Percentiles rank a stretch among this genome's conserved stretches.
Conservation (phyloP, 2,329 filamentous ascomycete genomes). For the Scopulariopsis brevicaulis region DNA sequence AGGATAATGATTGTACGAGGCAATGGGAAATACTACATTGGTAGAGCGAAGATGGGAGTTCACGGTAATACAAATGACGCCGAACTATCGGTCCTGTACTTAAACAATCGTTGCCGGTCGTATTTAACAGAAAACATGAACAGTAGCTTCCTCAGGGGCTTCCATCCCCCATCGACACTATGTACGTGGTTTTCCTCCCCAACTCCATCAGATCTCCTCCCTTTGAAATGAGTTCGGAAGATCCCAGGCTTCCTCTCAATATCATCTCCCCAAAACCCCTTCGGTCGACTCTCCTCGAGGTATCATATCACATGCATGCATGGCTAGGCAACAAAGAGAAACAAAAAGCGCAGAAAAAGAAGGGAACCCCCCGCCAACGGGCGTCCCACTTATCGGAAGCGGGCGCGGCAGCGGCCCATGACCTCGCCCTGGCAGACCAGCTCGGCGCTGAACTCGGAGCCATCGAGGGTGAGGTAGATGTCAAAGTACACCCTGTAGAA, state of each 20-base stretch:
- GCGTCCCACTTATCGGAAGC: slow-evolving; percentile 52
- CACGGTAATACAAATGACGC: background rate
- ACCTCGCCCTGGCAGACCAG: slow-evolving; percentile 98
- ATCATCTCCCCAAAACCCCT: background rate
- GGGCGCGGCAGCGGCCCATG: slow-evolving; percentile 90
- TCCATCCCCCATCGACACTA: background rate
- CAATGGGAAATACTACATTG: background rate
- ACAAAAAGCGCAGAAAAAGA: background rate
- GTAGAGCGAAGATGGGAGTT: background rate
- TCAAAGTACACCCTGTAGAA: slow-evolving; percentile 80
- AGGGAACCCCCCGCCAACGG: background rate
- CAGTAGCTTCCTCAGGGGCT: background rate
- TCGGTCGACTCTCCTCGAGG: background rate
- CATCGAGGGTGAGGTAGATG: slow-evolving; percentile 87
- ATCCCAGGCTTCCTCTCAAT: background rate
- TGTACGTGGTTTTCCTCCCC: background rate
- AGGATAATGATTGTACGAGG: background rate
- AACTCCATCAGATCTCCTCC: background rate
- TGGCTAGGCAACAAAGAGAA: slow-evolving; percentile 2
- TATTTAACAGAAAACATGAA: background rate
- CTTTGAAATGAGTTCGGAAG: background rate
- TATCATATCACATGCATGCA: slow-evolving; percentile 4
- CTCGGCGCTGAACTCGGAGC: slow-evolving; percentile 95
- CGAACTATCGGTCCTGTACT: too few relatives aligned
- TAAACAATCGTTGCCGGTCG: background rate